phyloP scores from a whole-genome alignment of 805 yeast genomes.

The Kluyveromyces aestuarii region DNA sequence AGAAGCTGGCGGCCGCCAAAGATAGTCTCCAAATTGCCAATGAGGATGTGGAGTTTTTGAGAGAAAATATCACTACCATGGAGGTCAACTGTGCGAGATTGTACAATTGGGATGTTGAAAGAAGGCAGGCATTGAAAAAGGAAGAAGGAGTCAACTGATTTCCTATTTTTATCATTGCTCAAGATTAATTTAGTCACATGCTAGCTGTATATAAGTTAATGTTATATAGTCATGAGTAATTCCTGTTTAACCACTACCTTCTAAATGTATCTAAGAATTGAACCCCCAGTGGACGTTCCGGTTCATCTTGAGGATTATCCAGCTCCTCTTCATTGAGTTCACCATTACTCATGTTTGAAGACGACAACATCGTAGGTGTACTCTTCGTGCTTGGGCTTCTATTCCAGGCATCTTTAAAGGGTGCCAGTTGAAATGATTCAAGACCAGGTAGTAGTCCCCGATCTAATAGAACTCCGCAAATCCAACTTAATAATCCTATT shows the following conservation, averaged over 20 bases:
- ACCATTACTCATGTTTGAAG: constrained; percentile 6
- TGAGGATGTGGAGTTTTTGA: constrained; percentile 81
- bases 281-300: constrained; percentile 50
- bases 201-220: not conserved
- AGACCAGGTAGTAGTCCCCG: constrained; percentile 37
- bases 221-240: not conserved
- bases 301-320: constrained; percentile 45
- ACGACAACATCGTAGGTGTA: not conserved
- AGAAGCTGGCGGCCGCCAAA: constrained; percentile 55
- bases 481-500: constrained; percentile 34
- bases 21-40: constrained; percentile 50
- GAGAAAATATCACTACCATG: constrained; percentile 94
- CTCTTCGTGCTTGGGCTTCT: constrained; percentile 2
- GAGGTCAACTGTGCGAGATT: constrained; percentile 94
- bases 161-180: constrained; percentile 6
- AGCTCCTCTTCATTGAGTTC: constrained; percentile 19
- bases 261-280: constrained; percentile 56
- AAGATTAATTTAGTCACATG: constrained; percentile 8
- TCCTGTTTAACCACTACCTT: constrained; percentile 19
- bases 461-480: constrained; percentile 36
- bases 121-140: constrained; percentile 44
- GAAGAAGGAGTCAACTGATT: constrained; percentile 34
- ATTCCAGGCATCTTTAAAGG: constrained; percentile 4
- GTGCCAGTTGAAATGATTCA: constrained; percentile 11
- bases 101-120: constrained; percentile 81